Conservation (phyloP, 805 yeast genomes). For the Ogataea parapolymorpha region DNA sequence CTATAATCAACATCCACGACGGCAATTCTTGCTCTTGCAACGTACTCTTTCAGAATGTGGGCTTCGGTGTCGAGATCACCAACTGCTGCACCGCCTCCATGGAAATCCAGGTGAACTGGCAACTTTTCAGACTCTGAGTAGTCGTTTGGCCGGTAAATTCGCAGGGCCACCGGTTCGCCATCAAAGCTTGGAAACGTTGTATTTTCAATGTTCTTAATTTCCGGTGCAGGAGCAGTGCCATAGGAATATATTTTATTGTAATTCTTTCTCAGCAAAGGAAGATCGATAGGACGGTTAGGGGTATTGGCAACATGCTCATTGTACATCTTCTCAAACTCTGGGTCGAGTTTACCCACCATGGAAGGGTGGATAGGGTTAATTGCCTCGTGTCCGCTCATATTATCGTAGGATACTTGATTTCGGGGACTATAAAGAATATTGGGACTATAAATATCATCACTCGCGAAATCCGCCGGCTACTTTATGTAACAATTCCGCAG, state of each 20-base stretch:
- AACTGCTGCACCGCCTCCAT: constrained; percentile 35
- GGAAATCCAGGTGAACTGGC: constrained; percentile 34
- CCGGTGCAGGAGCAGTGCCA: constrained; percentile 27
- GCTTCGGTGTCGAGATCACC: constrained; percentile 33
- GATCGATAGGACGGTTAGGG: constrained; percentile 20
- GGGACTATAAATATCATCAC: not conserved
- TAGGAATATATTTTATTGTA: constrained; percentile 26
- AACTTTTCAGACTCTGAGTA: constrained; percentile 17
- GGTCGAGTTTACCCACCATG: constrained; percentile 25
- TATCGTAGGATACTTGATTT: no score
- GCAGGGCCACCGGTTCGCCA: constrained; percentile 19
- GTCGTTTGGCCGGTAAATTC: constrained; percentile 29
- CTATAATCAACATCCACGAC: constrained; percentile 34
- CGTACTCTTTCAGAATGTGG: constrained; percentile 30
- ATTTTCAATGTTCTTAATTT: constrained; percentile 17
- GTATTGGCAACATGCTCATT: constrained; percentile 26
- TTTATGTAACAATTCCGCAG: not conserved
- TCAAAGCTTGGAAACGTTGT: constrained; percentile 23
- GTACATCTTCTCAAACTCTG: constrained; percentile 24
- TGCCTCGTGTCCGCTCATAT: constrained; percentile 16
- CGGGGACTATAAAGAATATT: no score
- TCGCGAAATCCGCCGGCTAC: not conserved
- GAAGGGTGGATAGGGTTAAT: constrained; percentile 20
- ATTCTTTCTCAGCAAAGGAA: constrained; percentile 20
- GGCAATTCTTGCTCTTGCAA: constrained; percentile 23